phyloP scores from a whole-genome alignment of 176 grass and related monocot species.

The Phyllostachys edulis region DNA sequence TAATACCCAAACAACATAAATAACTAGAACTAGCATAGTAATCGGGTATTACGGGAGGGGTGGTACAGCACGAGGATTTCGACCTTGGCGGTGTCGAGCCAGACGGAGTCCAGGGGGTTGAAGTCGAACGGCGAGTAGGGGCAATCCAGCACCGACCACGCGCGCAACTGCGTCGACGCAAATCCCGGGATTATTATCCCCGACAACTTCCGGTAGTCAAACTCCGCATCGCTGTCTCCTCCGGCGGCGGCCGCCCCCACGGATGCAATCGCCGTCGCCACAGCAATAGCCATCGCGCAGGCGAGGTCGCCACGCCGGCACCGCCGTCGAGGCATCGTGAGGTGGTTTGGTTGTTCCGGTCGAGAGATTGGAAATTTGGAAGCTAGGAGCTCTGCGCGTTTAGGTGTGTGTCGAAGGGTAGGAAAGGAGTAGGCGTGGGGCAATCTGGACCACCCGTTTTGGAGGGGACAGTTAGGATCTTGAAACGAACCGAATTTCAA shows the following conservation, averaged over 20 bases:
- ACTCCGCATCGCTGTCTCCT: conserved; percentile 44
- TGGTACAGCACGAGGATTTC: neutral
- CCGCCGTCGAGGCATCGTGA: conserved; percentile 40
- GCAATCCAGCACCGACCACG: conserved; percentile 97
- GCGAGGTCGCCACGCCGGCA: conserved; percentile 37
- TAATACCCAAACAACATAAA: conserved; percentile 14
- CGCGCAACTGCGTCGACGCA: conserved; percentile 93
- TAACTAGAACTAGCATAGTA: neutral
- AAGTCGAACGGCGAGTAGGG: conserved; percentile 96
- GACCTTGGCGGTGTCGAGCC: conserved; percentile 88
- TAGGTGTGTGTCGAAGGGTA: neutral
- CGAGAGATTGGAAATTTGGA: neutral
- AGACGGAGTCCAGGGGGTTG: conserved; percentile 92
- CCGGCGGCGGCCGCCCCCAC: conserved; percentile 1
- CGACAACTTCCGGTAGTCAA: conserved; percentile 78
- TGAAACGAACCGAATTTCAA: no score
- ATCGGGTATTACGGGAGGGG: neutral
- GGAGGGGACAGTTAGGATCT: conserved; percentile 17
- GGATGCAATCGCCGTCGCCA: neutral
- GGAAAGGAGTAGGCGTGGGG: neutral
- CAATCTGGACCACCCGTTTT: conserved; percentile 23
- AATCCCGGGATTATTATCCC: conserved; percentile 96
- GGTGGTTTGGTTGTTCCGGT: neutral
- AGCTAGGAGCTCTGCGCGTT: neutral
- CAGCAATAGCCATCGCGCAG: neutral